Evolutionary conservation across 352 stramenopile species (phyloP).

Genomic region (Albugo candida): DNA sequence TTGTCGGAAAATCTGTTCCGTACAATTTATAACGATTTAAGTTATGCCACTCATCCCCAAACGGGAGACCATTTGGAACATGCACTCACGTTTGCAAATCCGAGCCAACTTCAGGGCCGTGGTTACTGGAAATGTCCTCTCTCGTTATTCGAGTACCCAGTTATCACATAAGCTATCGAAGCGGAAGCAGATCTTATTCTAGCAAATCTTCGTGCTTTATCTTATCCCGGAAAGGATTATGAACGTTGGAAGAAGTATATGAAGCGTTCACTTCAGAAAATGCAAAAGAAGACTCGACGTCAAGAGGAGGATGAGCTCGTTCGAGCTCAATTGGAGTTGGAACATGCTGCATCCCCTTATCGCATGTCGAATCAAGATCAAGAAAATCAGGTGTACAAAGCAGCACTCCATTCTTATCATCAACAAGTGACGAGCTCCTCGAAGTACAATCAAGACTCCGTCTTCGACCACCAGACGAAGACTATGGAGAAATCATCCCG

Average conservation of each 20-base stretch:
- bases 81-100: too few relatives aligned
- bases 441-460: constrained; percentile 7
- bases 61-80: too few relatives aligned
- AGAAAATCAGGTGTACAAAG: too few relatives aligned
- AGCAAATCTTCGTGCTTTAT: neutral
- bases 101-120: too few relatives aligned
- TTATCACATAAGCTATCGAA: neutral
- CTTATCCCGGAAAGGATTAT: constrained; percentile 4
- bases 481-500: constrained; percentile 1
- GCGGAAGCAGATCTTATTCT: constrained; percentile 1
- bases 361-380: too few relatives aligned
- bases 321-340: too few relatives aligned
- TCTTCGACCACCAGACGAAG: constrained; percentile 3
- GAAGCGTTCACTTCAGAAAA: constrained; percentile 1
- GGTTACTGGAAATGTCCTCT: too few relatives aligned
- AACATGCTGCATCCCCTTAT: too few relatives aligned
- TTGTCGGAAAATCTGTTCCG: neutral
- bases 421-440: too few relatives aligned
- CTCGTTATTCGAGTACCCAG: constrained; percentile 4
- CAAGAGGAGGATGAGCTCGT: neutral
- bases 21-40: too few relatives aligned
- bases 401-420: too few relatives aligned
- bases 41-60: too few relatives aligned
- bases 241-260: constrained; percentile 3
- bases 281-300: constrained; percentile 1